These are phyloP conservation scores for Solanum clarkiae DNA, from an alignment of 257 asterid species.

Conservation along the genomic window DNA sequence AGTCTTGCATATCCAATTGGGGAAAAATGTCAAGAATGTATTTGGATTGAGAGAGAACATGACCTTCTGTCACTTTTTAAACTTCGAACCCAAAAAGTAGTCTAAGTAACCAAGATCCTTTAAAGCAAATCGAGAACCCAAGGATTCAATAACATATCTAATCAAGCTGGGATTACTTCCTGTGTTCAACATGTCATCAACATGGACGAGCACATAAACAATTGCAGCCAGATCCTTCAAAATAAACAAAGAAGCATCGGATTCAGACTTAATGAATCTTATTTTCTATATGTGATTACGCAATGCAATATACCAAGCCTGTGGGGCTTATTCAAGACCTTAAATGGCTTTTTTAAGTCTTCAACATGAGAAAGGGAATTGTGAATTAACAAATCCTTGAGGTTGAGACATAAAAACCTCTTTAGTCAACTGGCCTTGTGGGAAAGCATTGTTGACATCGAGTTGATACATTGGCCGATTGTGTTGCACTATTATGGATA, in stretches of 20 bases:
- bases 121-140: not conserved
- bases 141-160: not conserved
- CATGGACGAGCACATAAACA: not conserved
- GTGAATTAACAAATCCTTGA: not conserved
- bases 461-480: no score
- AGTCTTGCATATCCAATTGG: not conserved
- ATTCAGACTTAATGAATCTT: not conserved
- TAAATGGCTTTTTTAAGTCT: not conserved
- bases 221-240: not conserved
- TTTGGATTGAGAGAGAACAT: not conserved
- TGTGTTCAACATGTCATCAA: not conserved
- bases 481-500: no score
- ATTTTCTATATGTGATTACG: no score
- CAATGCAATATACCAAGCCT: not conserved
- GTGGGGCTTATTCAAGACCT: not conserved
- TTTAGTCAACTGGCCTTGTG: not conserved
- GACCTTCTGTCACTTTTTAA: not conserved
- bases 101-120: not conserved
- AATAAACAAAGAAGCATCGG: not conserved
- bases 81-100: not conserved
- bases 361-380: not conserved
- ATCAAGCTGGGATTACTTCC: not conserved
- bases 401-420: not conserved
- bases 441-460: no score
- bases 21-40: not conserved